phyloP scores from a whole-genome alignment of 169 alveolate genomes.

The Eimeria mitis region DNA sequence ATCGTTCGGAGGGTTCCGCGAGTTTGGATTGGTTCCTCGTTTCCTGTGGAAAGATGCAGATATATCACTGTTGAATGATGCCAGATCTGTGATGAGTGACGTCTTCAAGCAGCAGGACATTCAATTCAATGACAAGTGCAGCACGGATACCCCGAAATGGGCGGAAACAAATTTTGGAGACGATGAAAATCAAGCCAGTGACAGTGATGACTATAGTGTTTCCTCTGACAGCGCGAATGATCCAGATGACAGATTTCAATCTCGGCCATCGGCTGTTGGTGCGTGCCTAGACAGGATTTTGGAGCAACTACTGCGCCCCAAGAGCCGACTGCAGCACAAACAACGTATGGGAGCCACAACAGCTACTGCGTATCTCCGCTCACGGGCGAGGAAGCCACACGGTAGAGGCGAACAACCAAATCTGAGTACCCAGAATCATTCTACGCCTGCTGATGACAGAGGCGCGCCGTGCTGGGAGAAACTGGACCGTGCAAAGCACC shows the following conservation, averaged over 20 bases:
- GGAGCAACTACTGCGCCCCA: slow-evolving; percentile 52
- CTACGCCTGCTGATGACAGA: neutral
- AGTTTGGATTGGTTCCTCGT: slow-evolving; percentile 55
- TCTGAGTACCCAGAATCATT: neutral
- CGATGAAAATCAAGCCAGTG: neutral
- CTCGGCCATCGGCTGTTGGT: neutral
- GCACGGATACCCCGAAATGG: neutral
- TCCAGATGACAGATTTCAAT: neutral
- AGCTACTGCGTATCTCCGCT: slow-evolving; percentile 36
- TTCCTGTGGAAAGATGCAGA: slow-evolving; percentile 57
- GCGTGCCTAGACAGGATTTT: slow-evolving; percentile 10
- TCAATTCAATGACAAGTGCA: neutral
- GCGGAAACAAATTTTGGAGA: neutral
- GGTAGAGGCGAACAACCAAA: neutral
- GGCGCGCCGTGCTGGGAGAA: slow-evolving; percentile 51
- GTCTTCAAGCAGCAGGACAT: neutral
- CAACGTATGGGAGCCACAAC: slow-evolving; percentile 47
- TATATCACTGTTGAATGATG: slow-evolving; percentile 23
- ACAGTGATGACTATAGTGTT: neutral
- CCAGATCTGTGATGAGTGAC: slow-evolving; percentile 28
- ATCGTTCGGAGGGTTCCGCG: slow-evolving; percentile 64
- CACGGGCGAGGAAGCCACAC: neutral
- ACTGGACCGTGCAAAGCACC: slow-evolving; percentile 60
- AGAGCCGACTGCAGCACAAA: slow-evolving; percentile 47
- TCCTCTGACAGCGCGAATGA: neutral